Evolutionary conservation across 257 asterid genomes (phyloP).

Genomic region (Scutellaria galericulata): DNA sequence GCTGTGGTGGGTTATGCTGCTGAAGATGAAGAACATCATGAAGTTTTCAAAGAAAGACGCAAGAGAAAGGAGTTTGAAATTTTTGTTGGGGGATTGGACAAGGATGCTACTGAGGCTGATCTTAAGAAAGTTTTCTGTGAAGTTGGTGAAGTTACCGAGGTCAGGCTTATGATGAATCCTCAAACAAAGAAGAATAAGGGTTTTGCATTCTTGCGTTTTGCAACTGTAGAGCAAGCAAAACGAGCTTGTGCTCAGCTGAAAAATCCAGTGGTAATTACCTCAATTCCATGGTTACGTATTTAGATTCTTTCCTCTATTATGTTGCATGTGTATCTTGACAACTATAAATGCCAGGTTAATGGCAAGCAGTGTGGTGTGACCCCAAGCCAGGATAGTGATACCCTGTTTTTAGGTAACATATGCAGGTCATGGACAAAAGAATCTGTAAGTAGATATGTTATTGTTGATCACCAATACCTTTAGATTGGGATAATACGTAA

Average conservation of each 20-base stretch:
- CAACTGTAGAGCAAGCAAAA: conserved; percentile 91
- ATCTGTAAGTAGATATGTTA: conserved; percentile 72
- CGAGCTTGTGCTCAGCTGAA: conserved; percentile 84
- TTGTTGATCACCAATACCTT: conserved; percentile 37
- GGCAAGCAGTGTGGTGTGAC: conserved; percentile 98
- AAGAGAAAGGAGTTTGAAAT: conserved; percentile 96
- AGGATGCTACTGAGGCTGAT: conserved; percentile 96
- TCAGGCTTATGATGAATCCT: conserved; percentile 96
- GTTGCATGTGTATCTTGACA: conserved; percentile 49
- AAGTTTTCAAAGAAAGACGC: conserved; percentile 81
- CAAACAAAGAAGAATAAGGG: conserved; percentile 97
- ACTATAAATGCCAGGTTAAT: conserved; percentile 75
- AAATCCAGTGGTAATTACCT: conserved; percentile 82
- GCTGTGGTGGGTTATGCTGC: conserved; percentile 67
- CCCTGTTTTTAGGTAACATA: conserved; percentile 91
- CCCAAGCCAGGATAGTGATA: conserved; percentile 98
- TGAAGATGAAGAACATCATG: conserved; percentile 91
- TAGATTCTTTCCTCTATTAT: conserved; percentile 37
- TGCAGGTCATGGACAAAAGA: conserved; percentile 95
- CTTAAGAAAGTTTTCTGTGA: conserved; percentile 82
- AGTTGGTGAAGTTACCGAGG: conserved; percentile 93
- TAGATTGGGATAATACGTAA: conserved; percentile 38
- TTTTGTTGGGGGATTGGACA: conserved; percentile 97
- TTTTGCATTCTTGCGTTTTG: conserved; percentile 96
- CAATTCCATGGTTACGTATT: conserved; percentile 41